Conservation (phyloP, 257 asterid species). For the Henckelia pumila region DNA sequence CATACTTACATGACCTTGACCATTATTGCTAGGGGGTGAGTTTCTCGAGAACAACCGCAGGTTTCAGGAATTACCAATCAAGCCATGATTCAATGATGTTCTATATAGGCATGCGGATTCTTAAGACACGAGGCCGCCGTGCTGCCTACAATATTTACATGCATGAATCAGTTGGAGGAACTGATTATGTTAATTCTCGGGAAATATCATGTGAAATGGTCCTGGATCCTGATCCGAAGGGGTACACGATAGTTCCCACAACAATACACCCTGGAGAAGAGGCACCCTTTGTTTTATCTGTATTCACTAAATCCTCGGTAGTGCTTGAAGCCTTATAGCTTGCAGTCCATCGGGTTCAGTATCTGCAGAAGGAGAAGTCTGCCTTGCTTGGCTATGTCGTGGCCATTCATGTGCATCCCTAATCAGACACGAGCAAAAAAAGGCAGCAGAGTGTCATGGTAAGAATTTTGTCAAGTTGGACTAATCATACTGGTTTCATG, state of each 20-base stretch:
- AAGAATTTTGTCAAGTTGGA: conserved; percentile 17
- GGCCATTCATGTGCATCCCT: conserved; percentile 25
- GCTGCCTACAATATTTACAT: conserved; percentile 91
- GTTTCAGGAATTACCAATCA: conserved; percentile 91
- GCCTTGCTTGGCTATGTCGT: conserved; percentile 24
- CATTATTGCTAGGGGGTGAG: conserved; percentile 86
- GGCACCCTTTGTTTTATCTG: conserved; percentile 95
- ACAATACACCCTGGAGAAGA: conserved; percentile 99
- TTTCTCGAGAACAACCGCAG: conserved; percentile 98
- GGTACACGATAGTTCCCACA: conserved; percentile 97
- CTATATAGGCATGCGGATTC: conserved; percentile 95
- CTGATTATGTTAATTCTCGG: conserved; percentile 93
- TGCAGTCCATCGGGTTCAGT: conserved; percentile 22
- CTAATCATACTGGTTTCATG: not conserved
- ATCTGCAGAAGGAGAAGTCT: conserved; percentile 21
- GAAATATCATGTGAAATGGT: conserved; percentile 99
- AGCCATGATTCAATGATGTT: conserved; percentile 96
- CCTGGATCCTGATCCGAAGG: conserved; percentile 97
- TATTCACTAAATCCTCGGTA: conserved; percentile 87
- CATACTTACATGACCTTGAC: conserved; percentile 7
- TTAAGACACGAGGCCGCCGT: conserved; percentile 95
- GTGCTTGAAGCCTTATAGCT: conserved; percentile 78
- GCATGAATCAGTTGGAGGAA: conserved; percentile 99
- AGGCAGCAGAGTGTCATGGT: conserved; percentile 26
- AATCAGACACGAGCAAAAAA: conserved; percentile 10